phyloP scores from a whole-genome alignment of 805 yeast genomes.

The Barnettozyma pratensis region DNA sequence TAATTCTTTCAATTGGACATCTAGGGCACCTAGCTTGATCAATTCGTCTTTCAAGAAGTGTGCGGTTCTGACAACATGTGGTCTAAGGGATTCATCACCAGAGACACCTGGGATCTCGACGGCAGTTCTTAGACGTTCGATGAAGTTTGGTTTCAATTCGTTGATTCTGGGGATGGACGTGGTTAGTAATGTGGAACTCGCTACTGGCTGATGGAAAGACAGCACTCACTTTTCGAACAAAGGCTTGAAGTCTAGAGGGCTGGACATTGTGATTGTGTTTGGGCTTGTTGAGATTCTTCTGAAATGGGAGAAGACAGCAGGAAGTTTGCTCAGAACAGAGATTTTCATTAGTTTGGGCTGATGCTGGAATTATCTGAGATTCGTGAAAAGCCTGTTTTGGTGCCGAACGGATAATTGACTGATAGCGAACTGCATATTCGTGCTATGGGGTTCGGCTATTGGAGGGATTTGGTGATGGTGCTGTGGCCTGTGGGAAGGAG shows the following conservation, averaged over 20 bases:
- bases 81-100: conserved; percentile 82
- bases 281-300: too few species aligned
- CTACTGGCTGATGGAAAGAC: background rate
- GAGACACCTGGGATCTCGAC: conserved; percentile 94
- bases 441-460: too few species aligned
- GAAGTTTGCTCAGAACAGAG: background rate
- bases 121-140: conserved; percentile 71
- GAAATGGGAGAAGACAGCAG: too few species aligned
- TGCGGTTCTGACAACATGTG: conserved; percentile 86
- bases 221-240: conserved; percentile 13
- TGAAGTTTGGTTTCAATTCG: conserved; percentile 69
- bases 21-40: conserved; percentile 68
- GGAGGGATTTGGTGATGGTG: too few species aligned
- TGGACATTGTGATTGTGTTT: conserved; percentile 4
- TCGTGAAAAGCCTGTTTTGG: too few species aligned
- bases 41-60: conserved; percentile 71
- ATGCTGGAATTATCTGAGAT: too few species aligned
- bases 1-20: conserved; percentile 73
- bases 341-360: background rate
- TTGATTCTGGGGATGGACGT: conserved; percentile 44
- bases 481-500: too few species aligned
- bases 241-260: conserved; percentile 8
- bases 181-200: too few species aligned
- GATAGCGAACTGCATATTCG: too few species aligned
- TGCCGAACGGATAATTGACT: too few species aligned